Conservation (phyloP, 2,329 filamentous ascomycete genomes). For the Neofusicoccum sp. region DNA sequence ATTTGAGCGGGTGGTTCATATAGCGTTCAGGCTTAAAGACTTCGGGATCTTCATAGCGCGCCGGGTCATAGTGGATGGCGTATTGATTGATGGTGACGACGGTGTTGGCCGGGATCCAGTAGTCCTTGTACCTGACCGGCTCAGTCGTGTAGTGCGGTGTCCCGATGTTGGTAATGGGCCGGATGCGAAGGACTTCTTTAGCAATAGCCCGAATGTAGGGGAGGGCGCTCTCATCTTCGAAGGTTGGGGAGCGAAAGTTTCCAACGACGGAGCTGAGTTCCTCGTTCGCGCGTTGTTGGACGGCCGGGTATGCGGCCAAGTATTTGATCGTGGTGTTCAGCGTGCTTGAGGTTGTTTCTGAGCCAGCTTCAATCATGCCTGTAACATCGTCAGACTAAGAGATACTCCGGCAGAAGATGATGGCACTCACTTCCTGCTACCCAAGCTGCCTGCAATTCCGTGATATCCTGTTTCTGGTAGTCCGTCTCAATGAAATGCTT, state of each 20-base stretch:
- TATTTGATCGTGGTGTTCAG: constrained; percentile 29
- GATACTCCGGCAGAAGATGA: not conserved
- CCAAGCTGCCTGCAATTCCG: constrained; percentile 36
- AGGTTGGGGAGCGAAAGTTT: constrained; percentile 26
- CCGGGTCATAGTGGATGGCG: constrained; percentile 30
- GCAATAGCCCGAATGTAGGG: constrained; percentile 29
- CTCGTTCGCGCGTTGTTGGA: constrained; percentile 24
- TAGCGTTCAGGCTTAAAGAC: not conserved
- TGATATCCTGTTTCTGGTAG: constrained; percentile 39
- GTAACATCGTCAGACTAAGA: not conserved
- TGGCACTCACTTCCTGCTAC: constrained; percentile 29
- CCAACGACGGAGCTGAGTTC: constrained; percentile 32
- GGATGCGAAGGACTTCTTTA: constrained; percentile 33
- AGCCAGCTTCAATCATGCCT: constrained; percentile 31
- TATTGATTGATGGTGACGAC: constrained; percentile 36
- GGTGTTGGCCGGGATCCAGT: constrained; percentile 36
- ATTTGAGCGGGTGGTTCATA: not conserved
- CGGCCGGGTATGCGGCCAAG: constrained; percentile 27
- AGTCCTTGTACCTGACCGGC: constrained; percentile 33
- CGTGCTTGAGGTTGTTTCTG: constrained; percentile 29
- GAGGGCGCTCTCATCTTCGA: constrained; percentile 27
- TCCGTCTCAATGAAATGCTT: constrained; percentile 34
- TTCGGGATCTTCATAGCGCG: constrained; percentile 26
- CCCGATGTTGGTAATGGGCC: constrained; percentile 27
- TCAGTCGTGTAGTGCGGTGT: constrained; percentile 27